Percentiles rank a stretch among this genome's conserved stretches.
phyloP scores from a whole-genome alignment of 257 asterid genomes.

The Lithospermum erythrorhizon region DNA sequence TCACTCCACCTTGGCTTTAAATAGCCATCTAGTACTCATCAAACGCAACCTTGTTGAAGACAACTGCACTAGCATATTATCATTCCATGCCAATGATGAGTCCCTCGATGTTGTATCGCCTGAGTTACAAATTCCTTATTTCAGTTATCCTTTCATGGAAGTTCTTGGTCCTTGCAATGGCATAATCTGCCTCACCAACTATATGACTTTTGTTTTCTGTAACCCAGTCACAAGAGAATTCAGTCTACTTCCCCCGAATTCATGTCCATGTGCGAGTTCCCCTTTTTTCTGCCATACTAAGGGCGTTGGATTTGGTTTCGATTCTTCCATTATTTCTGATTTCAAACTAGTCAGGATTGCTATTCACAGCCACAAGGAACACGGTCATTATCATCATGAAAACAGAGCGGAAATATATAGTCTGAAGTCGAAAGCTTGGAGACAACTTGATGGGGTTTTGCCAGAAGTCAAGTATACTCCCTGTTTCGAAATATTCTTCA shows the following conservation, averaged over 20 bases:
- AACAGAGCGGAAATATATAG: background rate
- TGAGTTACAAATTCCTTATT: background rate
- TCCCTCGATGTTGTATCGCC: background rate
- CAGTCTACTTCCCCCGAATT: background rate
- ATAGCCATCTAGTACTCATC: background rate
- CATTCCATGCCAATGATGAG: background rate
- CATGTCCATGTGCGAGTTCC: background rate
- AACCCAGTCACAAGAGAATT: constrained; percentile 9
- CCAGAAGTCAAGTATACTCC: background rate
- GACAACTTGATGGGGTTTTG: background rate
- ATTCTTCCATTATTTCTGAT: background rate
- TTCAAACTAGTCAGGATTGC: constrained; percentile 9
- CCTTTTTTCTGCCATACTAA: too few relatives aligned
- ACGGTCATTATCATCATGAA: background rate
- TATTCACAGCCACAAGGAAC: background rate
- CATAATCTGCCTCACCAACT: background rate
- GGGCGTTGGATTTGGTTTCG: constrained; percentile 5
- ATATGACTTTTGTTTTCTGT: background rate
- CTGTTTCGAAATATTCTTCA: background rate
- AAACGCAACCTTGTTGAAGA: background rate
- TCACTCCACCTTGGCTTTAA: too few relatives aligned
- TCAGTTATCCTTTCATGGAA: background rate
- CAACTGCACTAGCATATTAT: background rate
- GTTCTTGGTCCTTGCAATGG: constrained; percentile 1
- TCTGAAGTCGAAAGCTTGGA: background rate